Evolutionary conservation across 1,284 basidiomycete genomes (phyloP).

Genomic region (Sanghuangporus weigelae): DNA sequence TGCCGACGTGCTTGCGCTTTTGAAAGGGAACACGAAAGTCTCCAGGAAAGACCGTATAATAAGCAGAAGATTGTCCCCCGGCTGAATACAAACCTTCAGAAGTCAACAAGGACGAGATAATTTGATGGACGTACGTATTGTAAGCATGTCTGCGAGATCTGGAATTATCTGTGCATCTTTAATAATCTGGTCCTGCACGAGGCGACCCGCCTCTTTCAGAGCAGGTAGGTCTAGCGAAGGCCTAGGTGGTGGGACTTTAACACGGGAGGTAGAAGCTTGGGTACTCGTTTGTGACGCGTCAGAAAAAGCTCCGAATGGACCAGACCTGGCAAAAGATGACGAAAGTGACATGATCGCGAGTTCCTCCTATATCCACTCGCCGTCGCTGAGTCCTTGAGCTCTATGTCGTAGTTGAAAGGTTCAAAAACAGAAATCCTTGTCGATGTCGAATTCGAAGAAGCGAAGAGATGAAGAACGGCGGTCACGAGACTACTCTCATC

Average conservation of each 20-base stretch:
- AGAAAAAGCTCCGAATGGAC: conserved; percentile 8
- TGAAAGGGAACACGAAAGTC: conserved; percentile 79
- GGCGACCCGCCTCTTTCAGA: conserved; percentile 59
- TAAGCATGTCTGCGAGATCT: conserved; percentile 62
- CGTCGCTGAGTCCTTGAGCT: neutral
- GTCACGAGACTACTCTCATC: neutral
- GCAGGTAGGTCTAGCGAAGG: conserved; percentile 52
- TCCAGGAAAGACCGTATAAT: conserved; percentile 74
- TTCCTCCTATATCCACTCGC: neutral
- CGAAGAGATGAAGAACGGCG: neutral
- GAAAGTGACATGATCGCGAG: conserved; percentile 3
- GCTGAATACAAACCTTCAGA: conserved; percentile 33
- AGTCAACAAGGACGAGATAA: neutral
- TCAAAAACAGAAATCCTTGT: neutral
- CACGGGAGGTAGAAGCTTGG: conserved; percentile 16
- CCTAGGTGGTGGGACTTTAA: conserved; percentile 12
- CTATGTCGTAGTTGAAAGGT: neutral
- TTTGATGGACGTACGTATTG: conserved; percentile 39
- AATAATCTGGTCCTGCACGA: conserved; percentile 59
- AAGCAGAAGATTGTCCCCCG: conserved; percentile 58
- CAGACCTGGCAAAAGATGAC: neutral
- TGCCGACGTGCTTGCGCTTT: conserved; percentile 66
- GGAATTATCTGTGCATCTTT: conserved; percentile 71
- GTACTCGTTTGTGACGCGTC: neutral
- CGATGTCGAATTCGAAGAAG: neutral